Evolutionary conservation across 768 basidiomycete species (phyloP), one percentile per base, ranked within the genome.

Genomic region (Trametes cinnabarina): DNA sequence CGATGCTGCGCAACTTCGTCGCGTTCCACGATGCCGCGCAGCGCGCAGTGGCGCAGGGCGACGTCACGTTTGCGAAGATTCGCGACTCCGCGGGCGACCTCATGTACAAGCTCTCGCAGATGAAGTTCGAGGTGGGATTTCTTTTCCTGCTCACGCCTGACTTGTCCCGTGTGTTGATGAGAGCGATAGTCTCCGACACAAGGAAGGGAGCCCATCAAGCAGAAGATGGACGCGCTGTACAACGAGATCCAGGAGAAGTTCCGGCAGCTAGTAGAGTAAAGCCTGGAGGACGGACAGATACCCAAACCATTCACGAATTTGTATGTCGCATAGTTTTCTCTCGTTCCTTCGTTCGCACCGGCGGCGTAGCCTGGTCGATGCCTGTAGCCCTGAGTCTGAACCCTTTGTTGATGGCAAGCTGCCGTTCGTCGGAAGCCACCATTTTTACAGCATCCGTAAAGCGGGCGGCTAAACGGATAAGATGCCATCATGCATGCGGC

Each of bases 71-170:
- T 68, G 76, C 85, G 32, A 87, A 85, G 79, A 88, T 98, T 73
- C 90, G 90, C 69, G 95, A 98, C 63, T 79, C 86, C 14, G 83
- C 92, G 4, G 76, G 82, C 49, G 97, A 99, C 67, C 74, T 97
- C 60, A 90, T 94, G 83, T 98, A 88, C 79, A 93, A 94, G 73
- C 84, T 99, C n/a, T 96, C 94, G 44, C 95, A 98, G 74, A 95
- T 96, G 94, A 98, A 98, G 73, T 98, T 97, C 69, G 94, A 97
- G 86, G 94, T 93, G 66, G 47, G 84, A 15, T 7, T 63, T 11
- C 25, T 47, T 44, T 42, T 43, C n/a, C 9, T 20, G 30, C 30
- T 32, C 7, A 32, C 12, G 12, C 15, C 6, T 1, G 2, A 7
- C 20, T 23, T 4, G 11, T 54, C 8, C n/a, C 14, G 47, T 32